phyloP scores from a whole-genome alignment of 208 protist genomes.

The Trypanosoma melophagium region DNA sequence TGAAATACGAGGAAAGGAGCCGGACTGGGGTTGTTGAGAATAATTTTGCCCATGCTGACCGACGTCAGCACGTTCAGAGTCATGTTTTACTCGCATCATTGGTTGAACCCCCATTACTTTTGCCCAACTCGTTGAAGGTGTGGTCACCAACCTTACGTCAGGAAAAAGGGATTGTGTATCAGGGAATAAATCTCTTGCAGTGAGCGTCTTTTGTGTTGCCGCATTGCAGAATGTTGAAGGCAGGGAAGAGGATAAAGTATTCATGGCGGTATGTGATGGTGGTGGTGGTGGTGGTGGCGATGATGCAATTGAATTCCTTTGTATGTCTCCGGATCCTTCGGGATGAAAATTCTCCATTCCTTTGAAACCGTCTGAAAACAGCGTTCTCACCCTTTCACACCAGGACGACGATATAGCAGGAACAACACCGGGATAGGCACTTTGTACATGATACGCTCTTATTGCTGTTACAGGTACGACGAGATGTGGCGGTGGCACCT shows the following conservation, averaged over 20 bases:
- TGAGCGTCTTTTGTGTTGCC: not conserved
- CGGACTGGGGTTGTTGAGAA: too few species aligned
- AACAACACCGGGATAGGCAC: too few species aligned
- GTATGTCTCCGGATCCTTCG: not conserved
- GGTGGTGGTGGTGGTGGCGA: not conserved
- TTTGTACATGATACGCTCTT: too few species aligned
- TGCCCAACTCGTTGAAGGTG: not conserved
- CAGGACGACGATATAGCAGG: not conserved
- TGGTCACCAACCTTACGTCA: not conserved
- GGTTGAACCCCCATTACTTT: not conserved
- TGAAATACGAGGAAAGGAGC: too few species aligned
- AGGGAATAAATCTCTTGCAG: conserved; percentile 9
- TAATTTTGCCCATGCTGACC: not conserved
- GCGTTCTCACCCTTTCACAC: not conserved
- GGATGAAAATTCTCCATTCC: not conserved
- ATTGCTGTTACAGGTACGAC: too few species aligned
- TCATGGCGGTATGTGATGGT: not conserved
- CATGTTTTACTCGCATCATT: not conserved
- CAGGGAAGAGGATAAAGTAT: not conserved
- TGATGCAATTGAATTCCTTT: not conserved
- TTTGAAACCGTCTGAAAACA: conserved; percentile 9
- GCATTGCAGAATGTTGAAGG: not conserved
- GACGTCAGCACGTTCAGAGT: not conserved
- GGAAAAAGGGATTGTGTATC: not conserved
- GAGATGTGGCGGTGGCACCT: too few species aligned